Base-by-base conservation (phyloP, 371 early-diverging fungal species). In the Mucor mucedo region DNA sequence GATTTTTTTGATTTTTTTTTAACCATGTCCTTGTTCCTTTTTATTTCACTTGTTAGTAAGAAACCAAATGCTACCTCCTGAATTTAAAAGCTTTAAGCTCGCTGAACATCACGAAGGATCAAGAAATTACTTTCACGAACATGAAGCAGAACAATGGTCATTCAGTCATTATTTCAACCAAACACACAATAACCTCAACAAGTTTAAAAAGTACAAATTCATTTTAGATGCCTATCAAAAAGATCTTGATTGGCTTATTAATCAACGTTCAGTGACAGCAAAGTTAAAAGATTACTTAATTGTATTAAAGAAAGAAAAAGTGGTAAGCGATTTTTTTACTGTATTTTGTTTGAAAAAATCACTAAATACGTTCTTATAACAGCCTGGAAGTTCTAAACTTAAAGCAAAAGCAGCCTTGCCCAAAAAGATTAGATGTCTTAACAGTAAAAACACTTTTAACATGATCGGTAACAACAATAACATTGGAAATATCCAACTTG, bases 391-490 rank as follows among this genome's bases (percentile, higher is more conserved):
- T 21, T 48, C 50, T 28, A 52, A 29, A 40, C 38, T 59, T 10
- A 59, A 59, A 59, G 60, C 60, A 49, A 41, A 59, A 50, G 52
- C 60, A 29, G 50, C 55, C 55, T 45, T 57, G 58, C 47, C 58
- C 45, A 57, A 57, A 47, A 55, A 13, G 55, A 55, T 42, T 42
- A 55, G 55, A 27, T 42, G 3, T 55, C 13, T 55, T 47, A 57
- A 47, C 32, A 57, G 33, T 57, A 57, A 57, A 57, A 57, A 45
- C 47, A 57, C 58, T 40, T 45, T 57, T 40, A 57, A 45, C 47
- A 57, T 57, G 47, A 57, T 44, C 58, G 45, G 47, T 40, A 57
- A 57, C 58, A 57, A 57, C 58, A 57, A 47, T 44, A 56, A 56
- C 45, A 56, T 56, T 57, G 47, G 45, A 57, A 57, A 40, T 55